Base-by-base conservation (phyloP, 352 stramenopile species). In the Heterotrichella gracilis region DNA sequence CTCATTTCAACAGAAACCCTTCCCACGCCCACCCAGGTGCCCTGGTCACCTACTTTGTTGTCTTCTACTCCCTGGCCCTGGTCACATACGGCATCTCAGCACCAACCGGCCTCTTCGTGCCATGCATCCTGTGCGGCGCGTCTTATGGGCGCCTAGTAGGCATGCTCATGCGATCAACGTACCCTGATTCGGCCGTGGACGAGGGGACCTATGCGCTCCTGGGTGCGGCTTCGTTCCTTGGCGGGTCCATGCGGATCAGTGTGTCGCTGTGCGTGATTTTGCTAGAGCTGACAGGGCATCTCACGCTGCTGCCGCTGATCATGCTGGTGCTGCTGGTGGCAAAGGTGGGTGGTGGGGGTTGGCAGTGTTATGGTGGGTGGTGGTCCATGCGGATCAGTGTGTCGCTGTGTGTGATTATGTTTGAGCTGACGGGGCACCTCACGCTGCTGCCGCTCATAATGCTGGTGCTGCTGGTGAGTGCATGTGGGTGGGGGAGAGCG, bases 201-300 rank as follows among this genome's bases (percentile, higher is more conserved):
- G 75, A 76, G 9, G 84, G 86, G 9, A 96, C 94, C 73, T 97
- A 97, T 73, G 87, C 90, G 13, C 78, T 98, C 17, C 95, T 97
- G 71, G 90, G 90, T 21, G 84, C 89, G 3, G 89, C 87, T 0
- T 88, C 82, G 41, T 90, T 96, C 69, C 81, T 96, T 19, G 89
- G 90, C 23, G 92, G 91, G 9, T 95, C 96, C 82, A 84, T 89
- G 14, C 81, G 92, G 9, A 98, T 98, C 90, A 96, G 89, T 0
- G 96, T 98, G 64, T 95, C 85, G 2, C 78, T 98, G 0, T 96
- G 88, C 0, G 92, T 97, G 24, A 97, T 98, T 71, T 85, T 97
- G 64, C 78, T 97, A 17, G 90, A 98, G 74, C 93, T 88, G 63
- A 97, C 92, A n/a, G 89, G 90, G 25, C 88, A 95, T 74, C 92